A percentile compares a stretch with the other conserved stretches of the same genome.
Conservation (phyloP, 75 land plant species). For the Selaginella tamariscina region DNA sequence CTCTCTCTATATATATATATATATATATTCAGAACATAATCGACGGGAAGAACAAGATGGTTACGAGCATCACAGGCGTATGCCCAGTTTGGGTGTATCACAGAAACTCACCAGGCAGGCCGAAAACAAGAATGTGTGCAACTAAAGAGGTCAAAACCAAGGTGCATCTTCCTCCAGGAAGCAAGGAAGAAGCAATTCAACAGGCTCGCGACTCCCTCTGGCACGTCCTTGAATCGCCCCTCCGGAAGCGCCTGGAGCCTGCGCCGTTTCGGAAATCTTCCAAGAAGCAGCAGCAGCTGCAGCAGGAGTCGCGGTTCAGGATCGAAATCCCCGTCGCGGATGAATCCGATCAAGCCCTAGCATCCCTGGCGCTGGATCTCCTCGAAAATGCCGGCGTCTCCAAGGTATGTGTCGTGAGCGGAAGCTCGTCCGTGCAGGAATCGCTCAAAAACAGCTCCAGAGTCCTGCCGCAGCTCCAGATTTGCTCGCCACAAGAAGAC, state of each 20-base stretch:
- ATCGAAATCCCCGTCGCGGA: conserved; percentile 75
- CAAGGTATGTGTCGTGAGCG: background rate
- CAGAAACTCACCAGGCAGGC: too few relatives aligned
- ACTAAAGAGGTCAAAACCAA: too few relatives aligned
- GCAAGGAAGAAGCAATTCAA: conserved; percentile 59
- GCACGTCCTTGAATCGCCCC: conserved; percentile 43
- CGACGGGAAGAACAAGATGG: too few relatives aligned
- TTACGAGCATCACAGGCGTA: too few relatives aligned
- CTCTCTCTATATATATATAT: too few relatives aligned
- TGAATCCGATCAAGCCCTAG: conserved; percentile 42
- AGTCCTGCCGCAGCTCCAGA: background rate
- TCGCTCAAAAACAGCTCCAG: background rate
- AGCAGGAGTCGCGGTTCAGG: conserved; percentile 44
- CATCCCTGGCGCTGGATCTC: conserved; percentile 44
- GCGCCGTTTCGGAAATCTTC: conserved; percentile 8
- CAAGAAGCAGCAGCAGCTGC: conserved; percentile 44
- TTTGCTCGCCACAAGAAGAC: background rate
- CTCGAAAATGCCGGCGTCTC: conserved; percentile 16
- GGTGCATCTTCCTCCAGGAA: conserved; percentile 46
- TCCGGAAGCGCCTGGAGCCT: conserved; percentile 42
- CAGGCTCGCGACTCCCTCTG: conserved; percentile 59
- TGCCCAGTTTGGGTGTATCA: too few relatives aligned
- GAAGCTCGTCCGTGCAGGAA: background rate
- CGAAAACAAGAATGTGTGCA: too few relatives aligned
- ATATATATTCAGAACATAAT: too few relatives aligned